Evolutionary conservation across 495 filamentous ascomycete species (phyloP), one percentile per base, ranked within the genome.

Genomic region (Podospora appendiculata): DNA sequence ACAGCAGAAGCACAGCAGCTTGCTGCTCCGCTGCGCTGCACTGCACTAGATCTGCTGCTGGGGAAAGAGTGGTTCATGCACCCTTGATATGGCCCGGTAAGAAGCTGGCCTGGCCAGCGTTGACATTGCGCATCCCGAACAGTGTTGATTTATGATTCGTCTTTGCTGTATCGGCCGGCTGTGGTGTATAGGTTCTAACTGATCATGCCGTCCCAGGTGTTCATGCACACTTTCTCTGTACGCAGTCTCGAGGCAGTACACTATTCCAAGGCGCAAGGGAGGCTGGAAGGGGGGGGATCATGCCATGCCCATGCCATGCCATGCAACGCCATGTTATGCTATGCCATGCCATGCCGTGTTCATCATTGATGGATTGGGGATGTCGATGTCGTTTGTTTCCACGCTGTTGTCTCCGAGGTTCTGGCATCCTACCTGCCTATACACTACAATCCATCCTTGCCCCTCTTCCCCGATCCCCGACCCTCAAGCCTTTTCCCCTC

Each of bases 291-390:
- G 16, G 8, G 13, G 25, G 25, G 25, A 25, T 25, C 25, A 25
- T 5, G 25, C 2, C 25, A 38, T 38, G 36, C 36, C 36, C 36
- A 11, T 10, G 13, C 36, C 25, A 36, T 51, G 49, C 41, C n/a
- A n/a, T n/a, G n/a, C n/a, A n/a, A n/a, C n/a, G n/a, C n/a, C n/a
- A n/a, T n/a, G n/a, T n/a, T 16, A 49, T 49, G 47, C 16, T 36
- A 49, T 49, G 47, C 36, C 47, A 49, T 49, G 48, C 48, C 36
- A 50, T 45, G 33, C 36, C 41, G 45, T 45, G 47, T 33, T 17
- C 41, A 19, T 48, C 16, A 12, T 17, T 13, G 16, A 14, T 42
- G 41, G 41, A 42, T 44, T 12, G 41, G 1, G 13, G 13, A n/a
- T 35, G 14, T 18, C 11, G 14, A n/a, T n/a, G n/a, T n/a, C 14